Conservation (phyloP, 2,329 filamentous ascomycete genomes). For the Pezicula radicicola region DNA sequence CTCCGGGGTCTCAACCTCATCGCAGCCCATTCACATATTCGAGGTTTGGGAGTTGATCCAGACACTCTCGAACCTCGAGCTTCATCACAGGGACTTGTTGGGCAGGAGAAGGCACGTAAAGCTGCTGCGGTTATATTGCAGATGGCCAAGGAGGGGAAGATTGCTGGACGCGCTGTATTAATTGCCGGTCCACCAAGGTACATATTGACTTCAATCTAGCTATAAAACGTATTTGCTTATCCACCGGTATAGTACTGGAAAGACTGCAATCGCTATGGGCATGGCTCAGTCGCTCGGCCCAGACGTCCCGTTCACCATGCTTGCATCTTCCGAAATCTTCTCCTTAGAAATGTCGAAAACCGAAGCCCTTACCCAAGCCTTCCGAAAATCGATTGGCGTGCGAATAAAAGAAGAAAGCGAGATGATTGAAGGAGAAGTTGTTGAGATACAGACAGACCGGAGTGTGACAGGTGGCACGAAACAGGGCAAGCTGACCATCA, state of each 20-base stretch:
- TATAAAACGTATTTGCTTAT: not conserved
- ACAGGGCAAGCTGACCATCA: conserved; percentile 98
- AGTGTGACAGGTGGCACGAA: conserved; percentile 96
- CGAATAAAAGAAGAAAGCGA: conserved; percentile 99
- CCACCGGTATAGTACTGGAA: conserved; percentile 69
- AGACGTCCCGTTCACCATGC: conserved; percentile 94
- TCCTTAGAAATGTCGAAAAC: conserved; percentile 99
- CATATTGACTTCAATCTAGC: conserved; percentile 12
- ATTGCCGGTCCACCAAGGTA: conserved; percentile 90
- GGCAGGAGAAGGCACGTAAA: conserved; percentile 94
- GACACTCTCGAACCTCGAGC: conserved; percentile 85
- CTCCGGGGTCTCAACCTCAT: conserved; percentile 95
- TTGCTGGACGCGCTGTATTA: conserved; percentile 89
- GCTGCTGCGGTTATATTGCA: conserved; percentile 93
- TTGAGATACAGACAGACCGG: conserved; percentile 97
- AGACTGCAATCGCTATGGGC: conserved; percentile 97
- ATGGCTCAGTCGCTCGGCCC: conserved; percentile 95
- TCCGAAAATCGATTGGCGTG: conserved; percentile 96
- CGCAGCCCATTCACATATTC: conserved; percentile 96
- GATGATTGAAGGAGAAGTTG: conserved; percentile 98
- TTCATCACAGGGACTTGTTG: conserved; percentile 88
- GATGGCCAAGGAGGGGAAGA: conserved; percentile 99
- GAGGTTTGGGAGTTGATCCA: conserved; percentile 87
- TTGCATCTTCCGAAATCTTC: conserved; percentile 96
- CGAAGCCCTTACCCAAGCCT: conserved; percentile 96